These are phyloP conservation scores for Diaporthe velutina DNA, from an alignment of 2,329 filamentous ascomycete species.

Conservation along the genomic window DNA sequence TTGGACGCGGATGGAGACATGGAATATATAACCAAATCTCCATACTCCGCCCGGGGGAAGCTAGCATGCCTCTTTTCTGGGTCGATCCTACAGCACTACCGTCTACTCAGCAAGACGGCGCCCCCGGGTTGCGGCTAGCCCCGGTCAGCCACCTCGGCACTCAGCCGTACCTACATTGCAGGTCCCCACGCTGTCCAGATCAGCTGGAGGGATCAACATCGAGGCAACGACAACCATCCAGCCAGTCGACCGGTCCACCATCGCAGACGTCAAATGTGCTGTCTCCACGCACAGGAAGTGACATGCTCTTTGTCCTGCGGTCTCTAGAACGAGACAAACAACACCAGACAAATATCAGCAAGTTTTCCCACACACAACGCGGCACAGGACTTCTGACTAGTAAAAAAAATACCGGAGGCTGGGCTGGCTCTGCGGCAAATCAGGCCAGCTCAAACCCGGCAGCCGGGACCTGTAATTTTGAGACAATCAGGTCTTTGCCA, in stretches of 20 bases:
- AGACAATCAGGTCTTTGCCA: slow-evolving; percentile 4
- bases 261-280: background rate
- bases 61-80: slow-evolving; percentile 14
- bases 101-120: background rate
- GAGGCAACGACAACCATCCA: background rate
- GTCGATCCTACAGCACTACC: slow-evolving; percentile 3
- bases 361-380: background rate
- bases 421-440: slow-evolving; percentile 11
- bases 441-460: slow-evolving; percentile 10
- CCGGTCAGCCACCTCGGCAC: slow-evolving; percentile 23
- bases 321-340: background rate
- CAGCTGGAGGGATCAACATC: background rate
- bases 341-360: background rate
- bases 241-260: background rate
- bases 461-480: slow-evolving; percentile 14
- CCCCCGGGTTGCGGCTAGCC: slow-evolving; percentile 7
- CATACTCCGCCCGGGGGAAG: background rate
- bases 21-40: background rate
- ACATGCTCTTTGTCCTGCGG: no score
- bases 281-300: background rate
- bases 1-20: background rate
- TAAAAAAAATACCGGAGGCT: slow-evolving; percentile 14
- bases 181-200: slow-evolving; percentile 17
- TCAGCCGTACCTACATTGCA: slow-evolving; percentile 15
- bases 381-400: background rate